These are phyloP conservation scores for Rhizopogon rudus DNA, from an alignment of 768 basidiomycete genomes.

Conservation along the genomic window DNA sequence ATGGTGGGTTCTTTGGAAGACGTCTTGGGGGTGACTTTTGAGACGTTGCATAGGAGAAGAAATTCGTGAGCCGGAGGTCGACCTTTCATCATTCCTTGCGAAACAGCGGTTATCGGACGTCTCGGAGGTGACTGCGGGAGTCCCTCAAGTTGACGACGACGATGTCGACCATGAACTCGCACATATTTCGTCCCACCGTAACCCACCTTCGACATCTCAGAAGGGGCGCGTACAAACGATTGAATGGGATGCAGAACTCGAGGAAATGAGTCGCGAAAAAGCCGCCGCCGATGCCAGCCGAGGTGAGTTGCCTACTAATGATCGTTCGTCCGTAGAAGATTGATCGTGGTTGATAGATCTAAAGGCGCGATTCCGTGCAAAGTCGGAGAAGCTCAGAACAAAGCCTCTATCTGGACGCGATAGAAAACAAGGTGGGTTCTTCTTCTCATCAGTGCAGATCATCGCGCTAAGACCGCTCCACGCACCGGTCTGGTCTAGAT, in stretches of 20 bases:
- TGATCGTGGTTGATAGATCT: conserved; percentile 37
- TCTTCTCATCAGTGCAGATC: background rate
- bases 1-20: conserved; percentile 40
- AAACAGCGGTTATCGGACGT: conserved; percentile 48
- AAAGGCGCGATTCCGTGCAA: conserved; percentile 53
- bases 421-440: conserved; percentile 32
- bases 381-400: conserved; percentile 41
- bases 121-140: conserved; percentile 4
- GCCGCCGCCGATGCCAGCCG: conserved; percentile 68
- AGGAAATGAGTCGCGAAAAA: conserved; percentile 65
- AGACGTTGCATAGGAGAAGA: conserved; percentile 46
- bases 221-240: conserved; percentile 65
- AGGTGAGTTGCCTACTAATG: conserved; percentile 40
- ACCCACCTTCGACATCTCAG: conserved; percentile 25
- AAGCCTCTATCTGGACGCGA: conserved; percentile 31
- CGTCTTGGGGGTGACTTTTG: background rate
- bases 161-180: conserved; percentile 54
- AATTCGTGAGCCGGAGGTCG: conserved; percentile 65
- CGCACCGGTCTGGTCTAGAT: conserved; percentile 15
- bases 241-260: conserved; percentile 64
- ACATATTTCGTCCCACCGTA: conserved; percentile 37
- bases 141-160: conserved; percentile 42
- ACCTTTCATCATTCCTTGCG: conserved; percentile 62
- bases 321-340: background rate
- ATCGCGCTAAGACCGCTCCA: background rate